Conservation (phyloP, 2,329 filamentous ascomycete genomes). For the Coniochaeta sp. region DNA sequence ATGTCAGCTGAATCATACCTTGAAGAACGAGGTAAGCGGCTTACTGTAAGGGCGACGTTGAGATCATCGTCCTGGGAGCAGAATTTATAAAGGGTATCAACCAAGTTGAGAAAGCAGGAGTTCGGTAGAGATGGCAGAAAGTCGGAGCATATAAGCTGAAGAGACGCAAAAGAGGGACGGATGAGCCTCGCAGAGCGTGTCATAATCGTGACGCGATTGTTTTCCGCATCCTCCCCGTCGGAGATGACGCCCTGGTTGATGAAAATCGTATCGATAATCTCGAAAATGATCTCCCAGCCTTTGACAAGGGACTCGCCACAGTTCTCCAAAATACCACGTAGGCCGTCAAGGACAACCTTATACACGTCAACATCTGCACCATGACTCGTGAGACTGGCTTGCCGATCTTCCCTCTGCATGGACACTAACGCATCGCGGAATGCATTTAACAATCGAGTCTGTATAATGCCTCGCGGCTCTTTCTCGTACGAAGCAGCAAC, state of each 20-base stretch:
- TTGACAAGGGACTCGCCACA: slow-evolving; percentile 76
- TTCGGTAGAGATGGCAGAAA: slow-evolving; percentile 70
- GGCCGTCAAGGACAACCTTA: slow-evolving; percentile 67
- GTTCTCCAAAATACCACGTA: slow-evolving; percentile 78
- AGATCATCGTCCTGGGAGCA: slow-evolving; percentile 85
- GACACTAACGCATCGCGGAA: slow-evolving; percentile 54
- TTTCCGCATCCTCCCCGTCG: slow-evolving; percentile 25
- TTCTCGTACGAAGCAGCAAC: slow-evolving; percentile 45
- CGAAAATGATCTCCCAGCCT: slow-evolving; percentile 82
- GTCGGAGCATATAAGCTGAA: slow-evolving; percentile 91
- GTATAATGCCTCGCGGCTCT: slow-evolving; percentile 51
- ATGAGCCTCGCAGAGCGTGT: slow-evolving; percentile 68
- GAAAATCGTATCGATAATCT: slow-evolving; percentile 79
- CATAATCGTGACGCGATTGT: slow-evolving; percentile 28
- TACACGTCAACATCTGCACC: slow-evolving; percentile 72
- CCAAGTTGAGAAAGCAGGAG: slow-evolving; percentile 66
- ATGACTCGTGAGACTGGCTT: slow-evolving; percentile 49
- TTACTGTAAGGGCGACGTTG: slow-evolving; percentile 86
- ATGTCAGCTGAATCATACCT: slow-evolving; percentile 4
- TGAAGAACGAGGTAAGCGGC: slow-evolving; percentile 16
- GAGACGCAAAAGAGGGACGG: slow-evolving; percentile 77
- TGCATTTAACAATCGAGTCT: slow-evolving; percentile 63
- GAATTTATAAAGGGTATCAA: slow-evolving; percentile 85
- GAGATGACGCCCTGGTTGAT: slow-evolving; percentile 29
- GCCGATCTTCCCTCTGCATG: slow-evolving; percentile 46